These are phyloP conservation scores for Wickerhamiella slavikovae DNA, from an alignment of 805 yeast genomes.

Conservation along the genomic window DNA sequence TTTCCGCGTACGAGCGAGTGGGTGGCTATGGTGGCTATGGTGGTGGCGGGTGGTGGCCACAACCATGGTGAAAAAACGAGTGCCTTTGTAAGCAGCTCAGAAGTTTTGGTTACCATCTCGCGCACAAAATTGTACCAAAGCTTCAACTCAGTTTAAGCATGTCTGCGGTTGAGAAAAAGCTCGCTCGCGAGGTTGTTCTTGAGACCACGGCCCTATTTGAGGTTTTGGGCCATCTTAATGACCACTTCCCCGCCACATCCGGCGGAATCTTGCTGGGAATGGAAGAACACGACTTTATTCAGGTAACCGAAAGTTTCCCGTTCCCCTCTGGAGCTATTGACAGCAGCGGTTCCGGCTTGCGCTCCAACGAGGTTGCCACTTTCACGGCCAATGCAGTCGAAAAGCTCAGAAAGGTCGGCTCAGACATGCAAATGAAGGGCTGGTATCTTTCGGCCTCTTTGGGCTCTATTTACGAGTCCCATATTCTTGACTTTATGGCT, in stretches of 20 bases:
- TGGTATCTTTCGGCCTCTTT: constrained; percentile 58
- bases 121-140: too few relatives aligned
- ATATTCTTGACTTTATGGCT: constrained; percentile 45
- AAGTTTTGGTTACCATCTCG: too few relatives aligned
- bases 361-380: constrained; percentile 37
- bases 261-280: constrained; percentile 14
- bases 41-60: too few relatives aligned
- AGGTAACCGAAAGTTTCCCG: constrained; percentile 28
- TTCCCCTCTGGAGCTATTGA: constrained; percentile 35
- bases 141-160: too few relatives aligned
- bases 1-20: too few relatives aligned
- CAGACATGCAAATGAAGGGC: constrained; percentile 54
- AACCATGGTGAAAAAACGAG: too few relatives aligned
- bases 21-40: too few relatives aligned
- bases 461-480: constrained; percentile 46
- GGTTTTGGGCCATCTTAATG: constrained; percentile 12
- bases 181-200: constrained; percentile 6
- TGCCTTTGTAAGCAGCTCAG: too few relatives aligned
- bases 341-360: constrained; percentile 41
- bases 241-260: constrained; percentile 10
- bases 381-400: constrained; percentile 51
- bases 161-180: not conserved
- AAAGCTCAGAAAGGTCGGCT: constrained; percentile 37
- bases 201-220: constrained; percentile 12
- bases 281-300: constrained; percentile 6